phyloP scores from a whole-genome alignment of 169 alveolate species.

The Eimeria maxima region DNA sequence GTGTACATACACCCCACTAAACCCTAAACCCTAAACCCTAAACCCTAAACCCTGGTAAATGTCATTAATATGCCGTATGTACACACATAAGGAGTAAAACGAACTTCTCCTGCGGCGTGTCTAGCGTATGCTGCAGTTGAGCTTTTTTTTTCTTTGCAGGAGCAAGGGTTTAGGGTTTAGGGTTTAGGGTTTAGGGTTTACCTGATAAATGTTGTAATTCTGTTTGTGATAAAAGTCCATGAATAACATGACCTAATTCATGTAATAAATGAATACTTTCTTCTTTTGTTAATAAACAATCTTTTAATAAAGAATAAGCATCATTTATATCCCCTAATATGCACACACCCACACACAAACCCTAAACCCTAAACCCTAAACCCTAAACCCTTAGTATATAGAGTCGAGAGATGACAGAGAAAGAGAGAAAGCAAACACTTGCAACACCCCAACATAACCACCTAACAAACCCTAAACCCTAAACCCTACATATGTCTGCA shows the following conservation, averaged over 20 bases:
- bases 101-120: background rate
- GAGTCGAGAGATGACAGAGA: background rate
- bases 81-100: background rate
- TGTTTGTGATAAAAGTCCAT: conserved; percentile 81
- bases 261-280: conserved; percentile 67
- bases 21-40: conserved; percentile 75
- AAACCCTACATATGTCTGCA: background rate
- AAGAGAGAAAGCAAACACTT: background rate
- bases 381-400: conserved; percentile 9
- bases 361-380: conserved; percentile 29
- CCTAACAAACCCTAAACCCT: background rate
- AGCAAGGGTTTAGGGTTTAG: conserved; percentile 10
- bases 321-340: background rate
- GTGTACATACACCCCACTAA: conserved; percentile 83
- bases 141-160: background rate
- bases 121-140: background rate
- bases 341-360: conserved; percentile 27
- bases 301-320: background rate
- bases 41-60: background rate
- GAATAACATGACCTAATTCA: conserved; percentile 84
- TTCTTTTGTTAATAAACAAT: conserved; percentile 3
- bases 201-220: conserved; percentile 85
- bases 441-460: background rate
- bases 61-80: background rate
- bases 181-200: conserved; percentile 68